Evolutionary conservation across 768 basidiomycete genomes (phyloP).

Genomic region (Grammothele lineata): DNA sequence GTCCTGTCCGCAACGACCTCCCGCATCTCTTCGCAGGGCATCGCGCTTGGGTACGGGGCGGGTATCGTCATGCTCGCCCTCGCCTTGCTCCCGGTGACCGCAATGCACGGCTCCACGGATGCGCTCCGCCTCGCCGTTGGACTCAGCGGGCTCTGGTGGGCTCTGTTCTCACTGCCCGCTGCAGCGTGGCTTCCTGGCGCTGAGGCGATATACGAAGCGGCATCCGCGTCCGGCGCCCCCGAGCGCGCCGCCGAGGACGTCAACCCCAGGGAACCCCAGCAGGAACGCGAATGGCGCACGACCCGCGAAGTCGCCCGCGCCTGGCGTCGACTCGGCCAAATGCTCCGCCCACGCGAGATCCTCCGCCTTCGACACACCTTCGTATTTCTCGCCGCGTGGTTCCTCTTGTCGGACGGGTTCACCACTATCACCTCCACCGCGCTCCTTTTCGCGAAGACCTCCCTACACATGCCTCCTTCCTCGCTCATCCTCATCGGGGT

Average conservation of each 20-base stretch:
- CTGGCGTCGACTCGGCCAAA: slow-evolving; percentile 72
- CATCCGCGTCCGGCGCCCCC: slow-evolving; percentile 1
- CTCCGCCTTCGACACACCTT: slow-evolving; percentile 78
- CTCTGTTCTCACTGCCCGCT: slow-evolving; percentile 73
- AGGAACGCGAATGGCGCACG: slow-evolving; percentile 38
- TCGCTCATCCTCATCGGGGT: slow-evolving; percentile 77
- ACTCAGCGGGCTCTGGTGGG: slow-evolving; percentile 87
- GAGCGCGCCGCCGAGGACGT: slow-evolving; percentile 10
- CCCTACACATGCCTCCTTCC: slow-evolving; percentile 73
- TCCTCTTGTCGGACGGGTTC: slow-evolving; percentile 89
- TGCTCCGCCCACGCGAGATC: slow-evolving; percentile 73
- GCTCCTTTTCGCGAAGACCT: slow-evolving; percentile 88
- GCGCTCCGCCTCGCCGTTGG: slow-evolving; percentile 81
- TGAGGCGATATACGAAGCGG: slow-evolving; percentile 14
- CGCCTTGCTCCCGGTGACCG: slow-evolving; percentile 73
- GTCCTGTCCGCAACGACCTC: slow-evolving; percentile 72
- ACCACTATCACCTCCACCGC: slow-evolving; percentile 92
- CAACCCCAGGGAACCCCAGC: neutral
- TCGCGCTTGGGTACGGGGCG: slow-evolving; percentile 81
- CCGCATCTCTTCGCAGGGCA: slow-evolving; percentile 79
- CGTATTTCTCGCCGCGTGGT: slow-evolving; percentile 89
- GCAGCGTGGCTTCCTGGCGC: slow-evolving; percentile 64
- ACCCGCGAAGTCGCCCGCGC: slow-evolving; percentile 54
- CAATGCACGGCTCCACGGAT: slow-evolving; percentile 70
- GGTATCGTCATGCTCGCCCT: slow-evolving; percentile 76